Conservation (phyloP, 2,329 filamentous ascomycete species). For the Chaetomium olivaceum region DNA sequence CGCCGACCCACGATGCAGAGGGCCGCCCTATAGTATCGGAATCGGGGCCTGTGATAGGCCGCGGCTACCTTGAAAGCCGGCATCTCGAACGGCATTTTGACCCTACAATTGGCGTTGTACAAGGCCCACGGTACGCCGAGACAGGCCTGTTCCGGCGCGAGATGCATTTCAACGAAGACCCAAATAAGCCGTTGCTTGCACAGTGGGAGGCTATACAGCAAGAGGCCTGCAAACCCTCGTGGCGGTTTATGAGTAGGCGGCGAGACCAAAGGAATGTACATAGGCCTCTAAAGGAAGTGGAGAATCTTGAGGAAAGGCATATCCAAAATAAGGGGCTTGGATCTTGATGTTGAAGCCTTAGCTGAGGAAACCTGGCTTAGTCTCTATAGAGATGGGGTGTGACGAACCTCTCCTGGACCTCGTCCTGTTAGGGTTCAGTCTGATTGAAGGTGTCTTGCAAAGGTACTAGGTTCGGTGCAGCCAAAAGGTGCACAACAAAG, state of each 20-base stretch:
- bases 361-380: slow-evolving; percentile 31
- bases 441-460: too few relatives aligned
- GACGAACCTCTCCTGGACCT: too few relatives aligned
- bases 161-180: slow-evolving; percentile 50
- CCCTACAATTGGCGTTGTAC: slow-evolving; percentile 54
- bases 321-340: slow-evolving; percentile 7
- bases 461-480: too few relatives aligned
- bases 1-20: slow-evolving; percentile 37
- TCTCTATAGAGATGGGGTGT: slow-evolving; percentile 24
- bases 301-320: slow-evolving; percentile 7
- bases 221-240: slow-evolving; percentile 36
- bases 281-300: slow-evolving; percentile 6
- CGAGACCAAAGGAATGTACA: neutral
- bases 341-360: slow-evolving; percentile 18
- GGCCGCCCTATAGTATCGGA: slow-evolving; percentile 28
- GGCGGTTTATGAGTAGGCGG: neutral
- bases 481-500: too few relatives aligned
- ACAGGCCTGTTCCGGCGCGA: slow-evolving; percentile 51
- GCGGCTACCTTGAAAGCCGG: slow-evolving; percentile 41
- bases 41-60: slow-evolving; percentile 36
- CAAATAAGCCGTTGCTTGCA: slow-evolving; percentile 47
- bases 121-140: slow-evolving; percentile 54
- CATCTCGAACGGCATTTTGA: slow-evolving; percentile 48
- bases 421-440: too few relatives aligned
- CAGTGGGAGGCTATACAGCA: slow-evolving; percentile 48